These are phyloP conservation scores for Collybia sordida DNA, from an alignment of 768 basidiomycete genomes.

Conservation along the genomic window DNA sequence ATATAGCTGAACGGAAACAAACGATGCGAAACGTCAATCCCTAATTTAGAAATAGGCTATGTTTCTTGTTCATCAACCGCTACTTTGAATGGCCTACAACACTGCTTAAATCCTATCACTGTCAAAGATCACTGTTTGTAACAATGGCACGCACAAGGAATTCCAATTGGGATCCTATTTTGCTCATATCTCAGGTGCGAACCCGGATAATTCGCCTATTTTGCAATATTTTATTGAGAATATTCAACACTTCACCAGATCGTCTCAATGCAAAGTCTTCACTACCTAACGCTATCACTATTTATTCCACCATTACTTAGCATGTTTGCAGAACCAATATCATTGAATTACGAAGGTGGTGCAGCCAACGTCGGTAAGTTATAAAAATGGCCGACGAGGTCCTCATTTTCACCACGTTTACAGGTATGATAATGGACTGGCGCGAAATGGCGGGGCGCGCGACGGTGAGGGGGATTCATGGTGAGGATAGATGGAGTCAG, in stretches of 20 bases:
- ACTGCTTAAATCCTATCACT: neutral
- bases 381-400: neutral
- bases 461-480: constrained; percentile 67
- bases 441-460: constrained; percentile 88
- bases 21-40: constrained; percentile 4
- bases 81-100: constrained; percentile 10
- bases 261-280: constrained; percentile 87
- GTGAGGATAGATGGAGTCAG: constrained; percentile 63
- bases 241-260: constrained; percentile 53
- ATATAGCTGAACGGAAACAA: neutral
- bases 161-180: constrained; percentile 84
- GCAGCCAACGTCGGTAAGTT: constrained; percentile 73
- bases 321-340: constrained; percentile 70
- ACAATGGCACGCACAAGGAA: constrained; percentile 37
- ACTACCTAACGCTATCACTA: constrained; percentile 87
- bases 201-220: neutral
- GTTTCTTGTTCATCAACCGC: constrained; percentile 8
- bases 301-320: constrained; percentile 79
- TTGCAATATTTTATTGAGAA: neutral
- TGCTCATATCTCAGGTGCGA: constrained; percentile 82
- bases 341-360: constrained; percentile 74
- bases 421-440: constrained; percentile 97
- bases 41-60: constrained; percentile 18
- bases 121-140: neutral
- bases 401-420: neutral